phyloP scores from a whole-genome alignment of 176 grass and related monocot species.

The Saccharum officinarum region DNA sequence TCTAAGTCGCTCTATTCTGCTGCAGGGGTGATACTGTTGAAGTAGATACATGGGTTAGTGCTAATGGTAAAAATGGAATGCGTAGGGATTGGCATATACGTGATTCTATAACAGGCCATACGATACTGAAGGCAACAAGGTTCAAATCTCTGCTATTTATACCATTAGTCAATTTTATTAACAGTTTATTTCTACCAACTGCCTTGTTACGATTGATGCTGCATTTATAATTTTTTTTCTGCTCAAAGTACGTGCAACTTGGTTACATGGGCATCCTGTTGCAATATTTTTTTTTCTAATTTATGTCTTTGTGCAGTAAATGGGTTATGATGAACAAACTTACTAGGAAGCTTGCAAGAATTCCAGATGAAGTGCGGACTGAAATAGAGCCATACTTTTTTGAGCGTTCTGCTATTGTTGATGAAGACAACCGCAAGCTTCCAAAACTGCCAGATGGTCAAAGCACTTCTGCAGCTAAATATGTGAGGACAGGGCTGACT shows the following conservation, averaged over 20 bases:
- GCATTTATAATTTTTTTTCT: not conserved
- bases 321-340: slow-evolving; percentile 99
- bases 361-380: slow-evolving; percentile 83
- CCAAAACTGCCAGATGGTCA: slow-evolving; percentile 61
- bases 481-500: slow-evolving; percentile 79
- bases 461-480: slow-evolving; percentile 50
- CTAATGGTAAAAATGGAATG: slow-evolving; percentile 96
- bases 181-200: not conserved
- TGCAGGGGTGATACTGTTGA: slow-evolving; percentile 91
- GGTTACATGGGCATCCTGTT: not conserved
- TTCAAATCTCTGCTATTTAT: slow-evolving; percentile 25
- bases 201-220: slow-evolving; percentile 6
- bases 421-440: slow-evolving; percentile 80
- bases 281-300: slow-evolving; percentile 23
- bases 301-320: slow-evolving; percentile 50
- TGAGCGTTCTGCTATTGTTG: slow-evolving; percentile 60
- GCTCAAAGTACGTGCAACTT: slow-evolving; percentile 4
- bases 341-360: slow-evolving; percentile 86
- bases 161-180: not conserved
- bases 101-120: slow-evolving; percentile 70
- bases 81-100: slow-evolving; percentile 91
- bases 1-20: slow-evolving; percentile 31
- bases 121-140: slow-evolving; percentile 88
- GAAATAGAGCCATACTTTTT: slow-evolving; percentile 88
- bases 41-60: slow-evolving; percentile 89